Base-by-base conservation (phyloP, 1,139 yeast genomes). In the Candida dubliniensis region DNA sequence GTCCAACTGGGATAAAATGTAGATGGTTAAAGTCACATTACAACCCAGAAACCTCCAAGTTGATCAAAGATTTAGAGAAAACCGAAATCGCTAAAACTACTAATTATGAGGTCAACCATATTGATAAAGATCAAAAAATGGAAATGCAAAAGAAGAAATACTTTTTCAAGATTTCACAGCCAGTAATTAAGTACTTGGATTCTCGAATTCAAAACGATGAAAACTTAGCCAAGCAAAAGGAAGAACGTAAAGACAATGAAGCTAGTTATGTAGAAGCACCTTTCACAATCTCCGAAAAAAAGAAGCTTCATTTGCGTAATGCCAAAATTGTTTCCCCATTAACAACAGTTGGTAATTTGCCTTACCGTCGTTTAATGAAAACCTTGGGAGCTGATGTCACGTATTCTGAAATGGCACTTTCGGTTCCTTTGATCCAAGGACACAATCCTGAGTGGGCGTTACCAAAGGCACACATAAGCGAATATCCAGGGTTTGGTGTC, bases 371-470 rank as follows among this genome's bases (percentile, higher is more conserved):
- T 53, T 75, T 95, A 47, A 93, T 95, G 97, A 87, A 85, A 58
- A 76, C 84, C 1, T 68, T 89, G 32, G 98, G 98, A 24, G 96
- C 96, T 5, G 98, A 93, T 58, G 79, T 91, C 12, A 93, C 99
- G 0, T 93, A 88, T 62, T 79, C 93, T 38, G 99, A 93, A 67
- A 95, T 93, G 99, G 98, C 98, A 0, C 75, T 93, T 35, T 71
- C 90, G 1, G 70, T 87, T 39, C 97, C 99, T 1, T 70, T 93
- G 44, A 71, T 93, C 35, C 96, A 88, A 61, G 99, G 97, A 14
- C 79, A 85, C 33, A 88, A 89, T 60, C 81, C 96, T 2, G 99
- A 93, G 66, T 93, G 99, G 99, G 99, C 99, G 0, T 73, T 93
- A 41, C 90, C 97, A 25, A 86, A 93, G 57, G 95, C 96, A 2